Percentiles rank a stretch among this genome's conserved stretches.
These are phyloP conservation scores for Zoysia pacifica DNA, from an alignment of 176 grass and related monocot genomes.

Conservation along the genomic window DNA sequence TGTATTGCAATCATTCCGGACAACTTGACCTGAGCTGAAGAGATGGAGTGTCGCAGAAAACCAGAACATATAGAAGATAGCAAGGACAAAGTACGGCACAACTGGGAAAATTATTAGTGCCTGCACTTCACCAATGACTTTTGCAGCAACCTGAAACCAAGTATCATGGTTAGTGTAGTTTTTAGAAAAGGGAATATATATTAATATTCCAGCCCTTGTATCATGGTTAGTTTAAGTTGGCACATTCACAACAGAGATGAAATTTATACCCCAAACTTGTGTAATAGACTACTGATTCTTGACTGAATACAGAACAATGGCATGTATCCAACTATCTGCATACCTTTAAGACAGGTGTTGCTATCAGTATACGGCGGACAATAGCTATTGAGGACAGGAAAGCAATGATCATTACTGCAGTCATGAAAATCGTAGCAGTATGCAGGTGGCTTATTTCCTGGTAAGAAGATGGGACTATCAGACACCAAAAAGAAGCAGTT, in stretches of 20 bases:
- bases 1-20: conserved; percentile 84
- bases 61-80: conserved; percentile 99
- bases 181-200: no score
- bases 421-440: conserved; percentile 78
- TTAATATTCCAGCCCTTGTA: neutral
- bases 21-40: conserved; percentile 88
- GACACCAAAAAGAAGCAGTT: conserved; percentile 26
- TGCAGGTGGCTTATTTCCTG: conserved; percentile 94
- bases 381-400: conserved; percentile 89
- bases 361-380: conserved; percentile 78
- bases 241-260: neutral
- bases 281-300: neutral
- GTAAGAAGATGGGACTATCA: conserved; percentile 29
- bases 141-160: conserved; percentile 81
- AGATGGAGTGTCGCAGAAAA: conserved; percentile 92
- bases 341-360: conserved; percentile 94
- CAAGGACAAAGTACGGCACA: conserved; percentile 71
- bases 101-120: conserved; percentile 93
- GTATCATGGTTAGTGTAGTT: neutral
- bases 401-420: conserved; percentile 85
- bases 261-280: neutral
- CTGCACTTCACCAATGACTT: conserved; percentile 98
- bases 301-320: neutral
- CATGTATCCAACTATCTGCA: conserved; percentile 7
- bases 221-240: neutral